phyloP scores from a whole-genome alignment of 805 yeast genomes.

The Saccharomycopsis sp. region DNA sequence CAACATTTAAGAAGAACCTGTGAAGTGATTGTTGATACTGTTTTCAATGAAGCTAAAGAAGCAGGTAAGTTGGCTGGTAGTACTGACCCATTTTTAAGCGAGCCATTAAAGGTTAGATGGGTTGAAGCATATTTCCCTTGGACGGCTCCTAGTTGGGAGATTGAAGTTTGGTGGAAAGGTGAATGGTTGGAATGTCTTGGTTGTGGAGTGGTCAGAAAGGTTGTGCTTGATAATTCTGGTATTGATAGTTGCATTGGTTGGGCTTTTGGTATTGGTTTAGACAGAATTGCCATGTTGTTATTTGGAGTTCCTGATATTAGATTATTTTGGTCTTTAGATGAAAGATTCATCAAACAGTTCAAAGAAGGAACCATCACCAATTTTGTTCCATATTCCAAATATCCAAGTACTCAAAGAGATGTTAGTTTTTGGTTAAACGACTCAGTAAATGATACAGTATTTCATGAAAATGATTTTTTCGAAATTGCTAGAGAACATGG shows the following conservation, averaged over 20 bases:
- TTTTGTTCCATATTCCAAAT: slow-evolving; percentile 83
- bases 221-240: slow-evolving; percentile 67
- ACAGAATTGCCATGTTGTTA: slow-evolving; percentile 88
- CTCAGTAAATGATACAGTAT: slow-evolving; percentile 23
- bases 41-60: slow-evolving; percentile 61
- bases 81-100: slow-evolving; percentile 46
- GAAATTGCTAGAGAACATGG: slow-evolving; percentile 64
- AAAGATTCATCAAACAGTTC: slow-evolving; percentile 69
- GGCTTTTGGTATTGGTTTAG: slow-evolving; percentile 97
- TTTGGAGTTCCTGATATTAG: slow-evolving; percentile 95
- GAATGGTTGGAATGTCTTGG: slow-evolving; percentile 98
- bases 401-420: slow-evolving; percentile 80
- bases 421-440: slow-evolving; percentile 83
- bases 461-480: slow-evolving; percentile 89
- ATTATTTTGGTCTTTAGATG: slow-evolving; percentile 81
- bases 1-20: slow-evolving; percentile 77
- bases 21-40: slow-evolving; percentile 72
- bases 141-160: slow-evolving; percentile 98
- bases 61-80: slow-evolving; percentile 50
- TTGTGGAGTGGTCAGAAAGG: slow-evolving; percentile 80
- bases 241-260: slow-evolving; percentile 66
- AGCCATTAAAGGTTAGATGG: slow-evolving; percentile 86
- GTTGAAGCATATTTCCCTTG: slow-evolving; percentile 93
- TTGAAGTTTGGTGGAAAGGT: slow-evolving; percentile 98
- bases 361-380: slow-evolving; percentile 49